These are phyloP conservation scores for Heritiera fomes DNA, from an alignment of 345 rosid genomes.

Conservation along the genomic window DNA sequence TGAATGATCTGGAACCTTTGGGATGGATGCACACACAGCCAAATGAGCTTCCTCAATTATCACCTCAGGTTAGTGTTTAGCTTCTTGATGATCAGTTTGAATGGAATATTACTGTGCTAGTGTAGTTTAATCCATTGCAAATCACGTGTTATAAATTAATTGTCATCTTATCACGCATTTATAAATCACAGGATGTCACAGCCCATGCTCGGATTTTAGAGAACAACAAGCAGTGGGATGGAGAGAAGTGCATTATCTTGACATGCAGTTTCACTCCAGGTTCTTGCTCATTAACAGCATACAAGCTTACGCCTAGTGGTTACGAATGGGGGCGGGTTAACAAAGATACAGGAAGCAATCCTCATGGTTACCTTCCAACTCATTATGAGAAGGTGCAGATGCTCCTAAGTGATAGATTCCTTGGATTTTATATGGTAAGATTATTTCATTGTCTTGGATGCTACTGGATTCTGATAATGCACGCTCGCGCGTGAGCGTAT, in stretches of 20 bases:
- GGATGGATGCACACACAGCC: slow-evolving; percentile 99
- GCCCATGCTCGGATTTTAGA: slow-evolving; percentile 86
- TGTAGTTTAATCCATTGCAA: background rate
- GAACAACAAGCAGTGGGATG: slow-evolving; percentile 98
- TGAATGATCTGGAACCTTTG: slow-evolving; percentile 90
- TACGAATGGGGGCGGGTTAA: slow-evolving; percentile 97
- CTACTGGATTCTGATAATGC: too few relatives aligned
- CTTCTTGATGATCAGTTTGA: background rate
- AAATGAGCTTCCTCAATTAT: slow-evolving; percentile 94
- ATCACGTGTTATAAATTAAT: background rate
- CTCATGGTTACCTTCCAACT: slow-evolving; percentile 94
- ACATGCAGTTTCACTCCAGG: slow-evolving; percentile 99
- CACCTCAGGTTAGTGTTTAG: slow-evolving; percentile 67
- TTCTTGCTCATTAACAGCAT: slow-evolving; percentile 93
- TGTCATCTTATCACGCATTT: background rate
- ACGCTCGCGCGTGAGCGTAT: too few relatives aligned
- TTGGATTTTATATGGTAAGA: slow-evolving; percentile 97
- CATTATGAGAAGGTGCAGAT: slow-evolving; percentile 99
- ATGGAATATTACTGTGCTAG: background rate
- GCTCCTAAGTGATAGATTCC: slow-evolving; percentile 93
- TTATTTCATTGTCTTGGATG: background rate
- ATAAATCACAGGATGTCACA: slow-evolving; percentile 65
- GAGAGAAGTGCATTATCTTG: slow-evolving; percentile 92
- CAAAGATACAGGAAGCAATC: slow-evolving; percentile 94
- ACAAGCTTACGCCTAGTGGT: slow-evolving; percentile 89